Conservation (phyloP, 1,139 yeast species). For the Geotrichum carabidarum region DNA sequence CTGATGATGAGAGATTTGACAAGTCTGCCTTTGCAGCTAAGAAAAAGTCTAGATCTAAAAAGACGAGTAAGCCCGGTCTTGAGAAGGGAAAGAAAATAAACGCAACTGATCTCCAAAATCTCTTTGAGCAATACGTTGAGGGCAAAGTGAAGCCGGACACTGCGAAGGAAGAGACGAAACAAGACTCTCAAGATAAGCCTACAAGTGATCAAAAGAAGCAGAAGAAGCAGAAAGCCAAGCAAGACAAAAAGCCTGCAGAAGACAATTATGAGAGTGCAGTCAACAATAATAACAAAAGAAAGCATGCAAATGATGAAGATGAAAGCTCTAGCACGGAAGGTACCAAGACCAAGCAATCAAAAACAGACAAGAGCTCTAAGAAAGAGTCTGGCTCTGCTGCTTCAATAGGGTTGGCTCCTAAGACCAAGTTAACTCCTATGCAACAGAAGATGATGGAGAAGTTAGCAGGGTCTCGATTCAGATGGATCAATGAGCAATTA, state of each 20-base stretch:
- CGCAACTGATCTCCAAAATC: conserved; percentile 20
- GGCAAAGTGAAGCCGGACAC: conserved; percentile 31
- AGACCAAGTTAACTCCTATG: conserved; percentile 67
- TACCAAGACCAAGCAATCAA: neutral
- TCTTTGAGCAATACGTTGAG: conserved; percentile 11
- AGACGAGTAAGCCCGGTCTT: conserved; percentile 4
- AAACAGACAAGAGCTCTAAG: neutral
- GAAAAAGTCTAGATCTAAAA: conserved; percentile 17
- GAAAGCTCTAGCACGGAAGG: conserved; percentile 8
- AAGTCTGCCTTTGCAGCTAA: neutral
- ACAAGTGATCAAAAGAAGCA: conserved; percentile 10
- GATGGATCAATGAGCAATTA: conserved; percentile 96
- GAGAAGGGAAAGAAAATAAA: conserved; percentile 13
- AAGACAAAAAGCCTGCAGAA: conserved; percentile 21
- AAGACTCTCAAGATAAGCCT: conserved; percentile 1
- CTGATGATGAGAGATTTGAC: too few relatives aligned
- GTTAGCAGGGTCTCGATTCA: conserved; percentile 85
- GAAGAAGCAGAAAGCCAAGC: conserved; percentile 23
- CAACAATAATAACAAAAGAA: conserved; percentile 13
- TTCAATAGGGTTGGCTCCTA: conserved; percentile 19
- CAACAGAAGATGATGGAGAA: conserved; percentile 96
- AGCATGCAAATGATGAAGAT: conserved; percentile 24
- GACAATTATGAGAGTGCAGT: conserved; percentile 1
- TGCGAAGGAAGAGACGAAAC: conserved; percentile 34
- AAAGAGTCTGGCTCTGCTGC: conserved; percentile 20